Percentiles rank a stretch among this genome's conserved stretches.
phyloP scores from a whole-genome alignment of 2,329 filamentous ascomycete species.

The Aspergillus fumigatiaffinis region DNA sequence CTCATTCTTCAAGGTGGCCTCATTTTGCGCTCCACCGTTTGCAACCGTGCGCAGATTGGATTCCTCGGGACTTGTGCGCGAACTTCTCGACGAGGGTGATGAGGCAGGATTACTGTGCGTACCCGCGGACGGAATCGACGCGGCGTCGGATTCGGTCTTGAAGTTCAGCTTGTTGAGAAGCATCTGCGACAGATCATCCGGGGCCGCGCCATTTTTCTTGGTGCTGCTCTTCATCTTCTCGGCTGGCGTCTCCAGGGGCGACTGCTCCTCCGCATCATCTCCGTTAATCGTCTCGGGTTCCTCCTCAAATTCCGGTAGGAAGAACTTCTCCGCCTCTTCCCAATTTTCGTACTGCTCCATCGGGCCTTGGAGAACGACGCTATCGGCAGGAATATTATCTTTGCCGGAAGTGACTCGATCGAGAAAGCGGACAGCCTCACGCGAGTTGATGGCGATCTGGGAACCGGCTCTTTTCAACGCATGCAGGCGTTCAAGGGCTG shows the following conservation, averaged over 20 bases:
- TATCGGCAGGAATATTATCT: constrained; percentile 40
- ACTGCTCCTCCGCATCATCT: constrained; percentile 14
- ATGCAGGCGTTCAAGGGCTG: constrained; percentile 46
- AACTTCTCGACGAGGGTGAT: constrained; percentile 43
- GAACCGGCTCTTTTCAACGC: constrained; percentile 43
- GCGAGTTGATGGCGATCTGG: constrained; percentile 47
- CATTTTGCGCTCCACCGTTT: constrained; percentile 19
- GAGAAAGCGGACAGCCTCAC: constrained; percentile 50
- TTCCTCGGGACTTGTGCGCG: constrained; percentile 44
- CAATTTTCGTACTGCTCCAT: constrained; percentile 47
- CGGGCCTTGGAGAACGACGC: constrained; percentile 46
- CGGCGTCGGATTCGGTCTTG: constrained; percentile 38
- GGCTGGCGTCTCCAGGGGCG: constrained; percentile 15
- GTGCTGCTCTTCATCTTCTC: constrained; percentile 18
- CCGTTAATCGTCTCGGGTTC: constrained; percentile 27
- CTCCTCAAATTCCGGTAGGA: constrained; percentile 43
- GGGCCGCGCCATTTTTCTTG: constrained; percentile 19
- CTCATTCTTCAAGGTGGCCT: constrained; percentile 17
- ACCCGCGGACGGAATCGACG: constrained; percentile 39
- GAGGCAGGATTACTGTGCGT: constrained; percentile 42
- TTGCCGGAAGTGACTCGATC: constrained; percentile 48
- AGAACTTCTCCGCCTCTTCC: constrained; percentile 44
- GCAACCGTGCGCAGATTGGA: constrained; percentile 23
- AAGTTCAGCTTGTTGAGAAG: constrained; percentile 47
- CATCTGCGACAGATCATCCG: constrained; percentile 45